phyloP scores from a whole-genome alignment of 495 filamentous ascomycete genomes.

The Penicillium argentinense region DNA sequence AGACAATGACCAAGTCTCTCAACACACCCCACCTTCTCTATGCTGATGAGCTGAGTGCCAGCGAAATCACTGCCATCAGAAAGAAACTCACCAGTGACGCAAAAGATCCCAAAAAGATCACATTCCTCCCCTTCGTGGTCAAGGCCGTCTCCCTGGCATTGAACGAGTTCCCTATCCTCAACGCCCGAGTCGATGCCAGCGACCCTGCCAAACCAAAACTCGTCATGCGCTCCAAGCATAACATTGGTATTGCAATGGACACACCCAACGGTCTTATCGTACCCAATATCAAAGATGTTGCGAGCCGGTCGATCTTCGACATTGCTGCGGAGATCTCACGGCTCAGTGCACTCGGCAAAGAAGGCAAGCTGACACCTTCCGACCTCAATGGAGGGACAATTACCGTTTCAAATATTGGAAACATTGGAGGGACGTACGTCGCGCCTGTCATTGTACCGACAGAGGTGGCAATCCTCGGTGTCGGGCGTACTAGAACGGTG shows the following conservation, averaged over 20 bases:
- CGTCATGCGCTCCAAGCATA: conserved; percentile 77
- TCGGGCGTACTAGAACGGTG: conserved; percentile 73
- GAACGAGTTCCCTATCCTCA: conserved; percentile 78
- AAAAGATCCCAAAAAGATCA: conserved; percentile 60
- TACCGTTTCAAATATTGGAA: conserved; percentile 97
- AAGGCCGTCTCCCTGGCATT: conserved; percentile 90
- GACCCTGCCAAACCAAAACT: conserved; percentile 63
- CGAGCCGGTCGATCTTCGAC: conserved; percentile 65
- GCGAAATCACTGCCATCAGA: conserved; percentile 67
- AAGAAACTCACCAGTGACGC: conserved; percentile 52
- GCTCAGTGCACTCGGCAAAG: conserved; percentile 66
- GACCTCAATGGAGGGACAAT: conserved; percentile 89
- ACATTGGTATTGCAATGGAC: conserved; percentile 96
- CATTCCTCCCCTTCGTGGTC: conserved; percentile 90
- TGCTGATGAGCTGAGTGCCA: conserved; percentile 80
- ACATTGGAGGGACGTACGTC: conserved; percentile 89
- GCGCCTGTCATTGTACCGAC: conserved; percentile 83
- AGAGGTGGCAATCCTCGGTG: conserved; percentile 89
- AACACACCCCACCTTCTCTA: conserved; percentile 92
- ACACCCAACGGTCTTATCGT: conserved; percentile 88
- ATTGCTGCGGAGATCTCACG: conserved; percentile 76
- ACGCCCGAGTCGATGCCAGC: conserved; percentile 72
- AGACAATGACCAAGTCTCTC: conserved; percentile 92
- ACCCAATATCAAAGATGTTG: conserved; percentile 90
- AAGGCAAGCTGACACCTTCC: conserved; percentile 69